Evolutionary conservation across 2,329 filamentous ascomycete species (phyloP).

Genomic region (Fusarium mangiferae): DNA sequence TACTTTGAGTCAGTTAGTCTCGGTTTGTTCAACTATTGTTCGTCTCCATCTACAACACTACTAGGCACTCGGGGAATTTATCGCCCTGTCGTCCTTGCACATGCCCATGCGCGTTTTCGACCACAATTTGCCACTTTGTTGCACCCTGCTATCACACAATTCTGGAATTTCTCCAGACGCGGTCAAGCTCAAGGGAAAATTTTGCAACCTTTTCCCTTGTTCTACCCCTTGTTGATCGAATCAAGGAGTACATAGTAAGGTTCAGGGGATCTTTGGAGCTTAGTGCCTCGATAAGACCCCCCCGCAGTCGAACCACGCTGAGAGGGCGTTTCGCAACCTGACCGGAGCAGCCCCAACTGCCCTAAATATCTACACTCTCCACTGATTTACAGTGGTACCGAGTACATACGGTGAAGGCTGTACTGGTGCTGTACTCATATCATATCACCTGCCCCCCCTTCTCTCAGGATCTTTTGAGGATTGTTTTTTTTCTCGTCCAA

Average conservation of each 20-base stretch:
- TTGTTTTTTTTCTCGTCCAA: constrained; percentile 18
- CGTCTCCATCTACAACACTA: constrained; percentile 29
- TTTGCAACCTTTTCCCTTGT: constrained; percentile 30
- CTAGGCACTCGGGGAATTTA: constrained; percentile 38
- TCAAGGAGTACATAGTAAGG: constrained; percentile 32
- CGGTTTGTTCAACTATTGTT: constrained; percentile 19
- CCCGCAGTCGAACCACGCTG: constrained; percentile 44
- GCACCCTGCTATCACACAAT: constrained; percentile 44
- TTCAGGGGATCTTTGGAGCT: constrained; percentile 37
- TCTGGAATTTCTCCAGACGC: constrained; percentile 40
- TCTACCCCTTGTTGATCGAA: constrained; percentile 34
- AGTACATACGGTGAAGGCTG: constrained; percentile 26
- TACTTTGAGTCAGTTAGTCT: constrained; percentile 13
- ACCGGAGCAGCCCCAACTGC: constrained; percentile 29
- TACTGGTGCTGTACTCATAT: constrained; percentile 36
- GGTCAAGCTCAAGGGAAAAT: constrained; percentile 40
- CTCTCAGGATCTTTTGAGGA: constrained; percentile 26
- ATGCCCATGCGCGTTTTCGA: constrained; percentile 38
- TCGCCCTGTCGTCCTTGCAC: constrained; percentile 44
- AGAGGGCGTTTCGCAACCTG: constrained; percentile 31
- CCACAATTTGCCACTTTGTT: constrained; percentile 43
- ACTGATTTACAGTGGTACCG: constrained; percentile 37
- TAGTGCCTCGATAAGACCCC: constrained; percentile 37
- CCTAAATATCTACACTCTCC: constrained; percentile 33
- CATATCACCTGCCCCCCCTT: constrained; percentile 36